Evolutionary conservation across 225 moss, liverwort and hornwort genomes (phyloP).

Genomic region (Antitrichia curtipendula): DNA sequence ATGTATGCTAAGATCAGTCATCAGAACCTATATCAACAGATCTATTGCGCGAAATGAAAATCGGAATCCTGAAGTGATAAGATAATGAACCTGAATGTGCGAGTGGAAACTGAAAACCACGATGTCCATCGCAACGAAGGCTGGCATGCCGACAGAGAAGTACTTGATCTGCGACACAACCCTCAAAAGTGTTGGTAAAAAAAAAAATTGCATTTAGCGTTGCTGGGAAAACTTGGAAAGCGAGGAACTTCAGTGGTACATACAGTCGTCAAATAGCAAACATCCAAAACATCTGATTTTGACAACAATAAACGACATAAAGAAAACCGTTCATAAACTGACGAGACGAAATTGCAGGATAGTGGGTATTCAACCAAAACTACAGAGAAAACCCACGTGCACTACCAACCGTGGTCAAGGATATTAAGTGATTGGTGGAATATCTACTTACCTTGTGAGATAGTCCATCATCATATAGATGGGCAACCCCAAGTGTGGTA

Average conservation of each 20-base stretch:
- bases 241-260: neutral
- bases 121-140: conserved; percentile 67
- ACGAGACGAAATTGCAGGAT: neutral
- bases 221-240: neutral
- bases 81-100: conserved; percentile 67
- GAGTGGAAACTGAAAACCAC: conserved; percentile 91
- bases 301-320: neutral
- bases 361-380: neutral
- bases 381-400: neutral
- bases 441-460: conserved; percentile 41
- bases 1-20: neutral
- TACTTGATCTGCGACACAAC: conserved; percentile 37
- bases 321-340: neutral
- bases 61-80: neutral
- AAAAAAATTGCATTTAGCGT: neutral
- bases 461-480: conserved; percentile 47
- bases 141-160: conserved; percentile 43
- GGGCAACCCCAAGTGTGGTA: conserved; percentile 48
- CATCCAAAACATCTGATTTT: neutral
- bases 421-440: neutral
- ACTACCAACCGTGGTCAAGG: neutral
- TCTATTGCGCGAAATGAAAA: neutral
- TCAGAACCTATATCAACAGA: neutral
- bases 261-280: neutral
- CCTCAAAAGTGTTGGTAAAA: neutral